Base-by-base conservation (phyloP, 495 filamentous ascomycete genomes). In the Lasiosphaeria hispida region DNA sequence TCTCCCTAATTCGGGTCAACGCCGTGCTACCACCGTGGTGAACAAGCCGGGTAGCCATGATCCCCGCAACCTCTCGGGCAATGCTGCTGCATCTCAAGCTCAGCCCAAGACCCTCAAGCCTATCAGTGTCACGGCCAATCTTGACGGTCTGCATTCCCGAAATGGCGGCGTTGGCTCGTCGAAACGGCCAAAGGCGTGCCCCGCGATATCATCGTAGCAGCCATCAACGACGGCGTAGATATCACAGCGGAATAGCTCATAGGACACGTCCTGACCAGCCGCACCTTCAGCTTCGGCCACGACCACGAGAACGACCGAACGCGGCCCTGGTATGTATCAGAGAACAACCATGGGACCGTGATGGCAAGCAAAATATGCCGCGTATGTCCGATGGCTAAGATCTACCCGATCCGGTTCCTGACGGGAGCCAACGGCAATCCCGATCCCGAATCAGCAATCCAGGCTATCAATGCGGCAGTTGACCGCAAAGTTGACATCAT, bases 161-260 rank as follows among this genome's bases (percentile, higher is more conserved):
- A 23, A 34, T 23, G 23, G 17, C 5, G 45, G 45, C 10, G 14
- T 17, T 9, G 23, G 23, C 14, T 11, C 19, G 23, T 30, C 23
- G 23, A 30, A 30, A 2, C 23, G 23, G 23, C 55, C 45, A 23
- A 53, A 48, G 50, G 18, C 17, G 40, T 51, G 7, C 54, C 48
- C 48, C 59, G 40, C 45, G 50, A 60, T 15, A 62, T 74, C 33
- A 72, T 61, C 10, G 66, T 78, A 4, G 75, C 72, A n/a, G 34
- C 77, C n/a, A 77, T 78, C 39, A 74, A 78, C 50, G 74, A 78
- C 55, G 73, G 76, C 11, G 66, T 76, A 4, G 71, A 75, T 23
- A 59, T 58, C 14, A 67, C 55, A 8, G 56, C 52, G 4, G 62
- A 47, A 23, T 4, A 51, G 7, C 35, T 37, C 7, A 39, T 10